phyloP scores from a whole-genome alignment of 176 grass and related monocot genomes.

The Musa troglodytarum region DNA sequence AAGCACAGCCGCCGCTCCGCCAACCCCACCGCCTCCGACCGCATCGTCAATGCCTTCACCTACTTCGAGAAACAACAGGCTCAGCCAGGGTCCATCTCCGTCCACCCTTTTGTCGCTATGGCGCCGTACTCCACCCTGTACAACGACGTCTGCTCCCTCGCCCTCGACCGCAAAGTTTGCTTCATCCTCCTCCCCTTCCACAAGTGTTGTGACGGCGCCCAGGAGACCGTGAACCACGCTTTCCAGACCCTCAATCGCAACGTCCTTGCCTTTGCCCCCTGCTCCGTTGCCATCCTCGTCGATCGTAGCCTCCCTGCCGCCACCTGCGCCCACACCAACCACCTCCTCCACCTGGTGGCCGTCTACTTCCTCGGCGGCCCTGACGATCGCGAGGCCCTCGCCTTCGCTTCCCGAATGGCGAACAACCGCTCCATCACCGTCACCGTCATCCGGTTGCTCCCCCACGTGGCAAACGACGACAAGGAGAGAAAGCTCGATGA shows the following conservation, averaged over 20 bases:
- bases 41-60: slow-evolving; percentile 58
- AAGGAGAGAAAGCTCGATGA: not conserved
- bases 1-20: slow-evolving; percentile 2
- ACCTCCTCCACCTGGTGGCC: slow-evolving; percentile 40
- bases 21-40: slow-evolving; percentile 30
- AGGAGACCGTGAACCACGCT: slow-evolving; percentile 36
- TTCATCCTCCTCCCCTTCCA: slow-evolving; percentile 74
- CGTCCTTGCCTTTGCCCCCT: slow-evolving; percentile 55
- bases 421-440: slow-evolving; percentile 17
- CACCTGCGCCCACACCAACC: slow-evolving; percentile 46
- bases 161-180: slow-evolving; percentile 46
- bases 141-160: slow-evolving; percentile 70
- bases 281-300: slow-evolving; percentile 75
- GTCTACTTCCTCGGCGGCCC: slow-evolving; percentile 65
- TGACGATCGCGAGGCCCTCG: slow-evolving; percentile 61
- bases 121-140: slow-evolving; percentile 51
- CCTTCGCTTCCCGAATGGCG: slow-evolving; percentile 33
- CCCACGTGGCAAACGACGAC: slow-evolving; percentile 20
- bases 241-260: slow-evolving; percentile 41
- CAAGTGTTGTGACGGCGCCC: slow-evolving; percentile 42
- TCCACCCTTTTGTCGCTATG: slow-evolving; percentile 48
- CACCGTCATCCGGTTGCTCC: slow-evolving; percentile 47
- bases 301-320: slow-evolving; percentile 45
- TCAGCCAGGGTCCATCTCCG: slow-evolving; percentile 22
- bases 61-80: slow-evolving; percentile 42